Evolutionary conservation across 2,329 filamentous ascomycete genomes (phyloP), one percentile per base, ranked within the genome.

Genomic region (Lojkania enalia): DNA sequence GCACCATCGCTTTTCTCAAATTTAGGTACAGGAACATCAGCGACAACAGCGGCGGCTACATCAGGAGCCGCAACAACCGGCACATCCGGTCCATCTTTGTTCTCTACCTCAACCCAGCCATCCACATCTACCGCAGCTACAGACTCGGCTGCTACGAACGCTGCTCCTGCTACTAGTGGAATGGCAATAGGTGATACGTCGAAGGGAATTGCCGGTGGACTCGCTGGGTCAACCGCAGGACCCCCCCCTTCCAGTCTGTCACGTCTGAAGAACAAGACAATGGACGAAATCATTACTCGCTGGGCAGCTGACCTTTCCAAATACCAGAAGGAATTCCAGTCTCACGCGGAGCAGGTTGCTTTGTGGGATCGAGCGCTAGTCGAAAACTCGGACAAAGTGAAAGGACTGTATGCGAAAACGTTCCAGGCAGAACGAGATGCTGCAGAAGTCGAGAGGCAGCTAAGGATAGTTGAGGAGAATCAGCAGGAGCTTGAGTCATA

Each of bases 231-330:
- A 1, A 95, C 88, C 3, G 78, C 83, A 23, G 91, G 91, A 0
- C 90, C 91, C 1, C 77, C 85, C 2, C 92, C 94, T 13, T 86
- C 90, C 45, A 74, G 78, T 2, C 84, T 95, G 61, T 94, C 92
- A 3, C 86, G 94, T 20, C 78, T 99, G 27, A 96, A 96, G 77
- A 96, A 96, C 72, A 97, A 96, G 75, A 96, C 92, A 0, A 96
- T 99, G 88, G 94, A 99, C 64, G 94, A 99, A 68, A 96, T 99
- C 53, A 90, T 99, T 55, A 96, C 90, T 3, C 85, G 90, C 21
- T 99, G 94, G 94, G 94, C 94, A 2, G 90, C 90, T 0, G 94
- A 97, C 64, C 77, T 99, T 38, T 87, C 90, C 41, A 95, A 95
- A 64, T 96, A 99, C 65, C 92, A 97, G 64, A 95, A 96, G 69